Evolutionary conservation across 768 basidiomycete species (phyloP).

Genomic region (Dendrothele bispora): DNA sequence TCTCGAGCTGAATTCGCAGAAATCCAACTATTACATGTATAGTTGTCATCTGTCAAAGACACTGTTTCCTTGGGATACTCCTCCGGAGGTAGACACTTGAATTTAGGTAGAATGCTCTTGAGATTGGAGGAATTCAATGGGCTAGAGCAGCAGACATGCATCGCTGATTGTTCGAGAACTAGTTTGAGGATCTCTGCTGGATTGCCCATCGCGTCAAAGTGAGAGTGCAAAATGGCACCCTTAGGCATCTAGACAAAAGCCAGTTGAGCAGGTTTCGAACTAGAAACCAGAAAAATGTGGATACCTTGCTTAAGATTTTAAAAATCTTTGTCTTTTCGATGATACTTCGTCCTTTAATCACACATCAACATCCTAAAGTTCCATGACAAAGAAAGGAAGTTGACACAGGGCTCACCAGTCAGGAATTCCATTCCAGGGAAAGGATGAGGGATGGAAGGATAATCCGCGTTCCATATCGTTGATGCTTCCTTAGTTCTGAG

Average conservation of each 20-base stretch:
- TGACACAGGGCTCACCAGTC: conserved; percentile 52
- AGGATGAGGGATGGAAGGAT: conserved; percentile 53
- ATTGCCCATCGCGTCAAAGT: conserved; percentile 75
- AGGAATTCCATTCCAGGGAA: conserved; percentile 82
- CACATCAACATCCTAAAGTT: background rate
- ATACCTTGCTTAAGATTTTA: conserved; percentile 59
- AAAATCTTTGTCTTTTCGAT: conserved; percentile 65
- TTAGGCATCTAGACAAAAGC: conserved; percentile 70
- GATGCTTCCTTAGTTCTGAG: conserved; percentile 55
- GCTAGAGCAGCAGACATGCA: conserved; percentile 54
- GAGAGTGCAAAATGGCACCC: conserved; percentile 70
- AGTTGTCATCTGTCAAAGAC: conserved; percentile 30
- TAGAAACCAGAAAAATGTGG: background rate
- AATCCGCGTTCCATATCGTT: conserved; percentile 56
- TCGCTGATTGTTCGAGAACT: conserved; percentile 54
- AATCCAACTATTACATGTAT: conserved; percentile 52
- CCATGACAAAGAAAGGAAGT: background rate
- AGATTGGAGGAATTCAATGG: conserved; percentile 41
- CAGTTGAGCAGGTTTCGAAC: background rate
- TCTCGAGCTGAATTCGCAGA: conserved; percentile 51
- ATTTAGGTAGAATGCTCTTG: conserved; percentile 45
- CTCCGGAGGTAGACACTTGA: conserved; percentile 44
- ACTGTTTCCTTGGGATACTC: too few species aligned
- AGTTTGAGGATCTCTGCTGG: conserved; percentile 50
- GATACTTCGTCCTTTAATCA: conserved; percentile 44